These are phyloP conservation scores for Baorangia bicolor DNA, from an alignment of 768 basidiomycete genomes.

Conservation along the genomic window DNA sequence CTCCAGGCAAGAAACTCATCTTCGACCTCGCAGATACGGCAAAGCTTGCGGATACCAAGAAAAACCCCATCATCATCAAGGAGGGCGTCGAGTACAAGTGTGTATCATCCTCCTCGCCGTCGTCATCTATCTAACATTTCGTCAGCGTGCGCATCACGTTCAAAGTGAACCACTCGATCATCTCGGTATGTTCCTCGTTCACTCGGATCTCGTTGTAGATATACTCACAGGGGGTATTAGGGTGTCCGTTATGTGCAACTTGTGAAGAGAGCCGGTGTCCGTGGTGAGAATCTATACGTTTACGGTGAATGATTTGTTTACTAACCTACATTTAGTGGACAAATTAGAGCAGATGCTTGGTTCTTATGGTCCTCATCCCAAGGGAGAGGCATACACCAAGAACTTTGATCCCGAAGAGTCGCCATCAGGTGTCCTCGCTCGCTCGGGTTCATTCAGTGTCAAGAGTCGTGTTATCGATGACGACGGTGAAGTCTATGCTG, in stretches of 20 bases:
- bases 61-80: slow-evolving; percentile 76
- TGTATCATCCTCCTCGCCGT: neutral
- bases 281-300: slow-evolving; percentile 45
- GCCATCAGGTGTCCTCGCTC: slow-evolving; percentile 80
- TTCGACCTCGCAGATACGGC: slow-evolving; percentile 59
- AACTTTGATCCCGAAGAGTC: slow-evolving; percentile 73
- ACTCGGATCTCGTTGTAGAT: neutral
- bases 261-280: slow-evolving; percentile 76
- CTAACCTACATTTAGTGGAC: slow-evolving; percentile 58
- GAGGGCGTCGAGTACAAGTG: slow-evolving; percentile 91
- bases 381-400: slow-evolving; percentile 66
- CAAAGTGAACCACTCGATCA: slow-evolving; percentile 88
- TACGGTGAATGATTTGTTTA: neutral
- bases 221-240: slow-evolving; percentile 38
- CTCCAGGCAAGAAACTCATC: slow-evolving; percentile 56
- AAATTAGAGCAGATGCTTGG: slow-evolving; percentile 94
- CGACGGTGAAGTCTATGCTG: slow-evolving; percentile 76
- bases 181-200: slow-evolving; percentile 52
- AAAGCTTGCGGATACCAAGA: slow-evolving; percentile 58
- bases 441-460: slow-evolving; percentile 76
- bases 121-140: slow-evolving; percentile 2
- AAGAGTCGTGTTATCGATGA: slow-evolving; percentile 86
- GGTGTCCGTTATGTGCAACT: slow-evolving; percentile 86
- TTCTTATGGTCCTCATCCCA: slow-evolving; percentile 78
- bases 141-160: slow-evolving; percentile 75